Conservation (phyloP, 805 yeast genomes). For the Alloascoidea africana region DNA sequence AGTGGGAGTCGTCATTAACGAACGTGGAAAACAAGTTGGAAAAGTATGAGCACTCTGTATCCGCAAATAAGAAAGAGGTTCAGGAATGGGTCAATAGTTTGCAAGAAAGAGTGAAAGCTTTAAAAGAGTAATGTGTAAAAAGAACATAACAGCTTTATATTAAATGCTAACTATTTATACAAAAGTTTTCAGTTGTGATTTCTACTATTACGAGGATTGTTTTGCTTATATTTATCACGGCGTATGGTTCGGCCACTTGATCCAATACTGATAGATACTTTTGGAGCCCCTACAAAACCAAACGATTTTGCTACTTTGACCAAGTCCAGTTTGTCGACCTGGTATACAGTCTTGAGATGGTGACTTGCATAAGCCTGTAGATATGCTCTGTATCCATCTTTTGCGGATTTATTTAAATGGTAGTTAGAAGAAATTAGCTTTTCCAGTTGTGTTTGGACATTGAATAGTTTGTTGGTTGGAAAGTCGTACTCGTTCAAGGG, state of each 20-base stretch:
- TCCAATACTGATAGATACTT: conserved; percentile 91
- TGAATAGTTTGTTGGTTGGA: conserved; percentile 87
- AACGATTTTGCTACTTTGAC: conserved; percentile 91
- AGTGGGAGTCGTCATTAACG: neutral
- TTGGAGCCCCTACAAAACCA: conserved; percentile 79
- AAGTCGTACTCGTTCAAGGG: conserved; percentile 96
- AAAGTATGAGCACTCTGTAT: neutral
- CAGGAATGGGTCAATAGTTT: neutral
- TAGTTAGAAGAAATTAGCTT: conserved; percentile 84
- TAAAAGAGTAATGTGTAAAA: neutral
- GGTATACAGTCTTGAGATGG: conserved; percentile 90
- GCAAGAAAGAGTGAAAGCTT: neutral
- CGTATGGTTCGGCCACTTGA: conserved; percentile 58
- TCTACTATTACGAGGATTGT: conserved; percentile 7
- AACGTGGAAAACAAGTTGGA: neutral
- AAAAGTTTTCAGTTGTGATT: too few species aligned
- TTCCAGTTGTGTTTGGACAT: conserved; percentile 87
- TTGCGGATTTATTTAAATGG: conserved; percentile 80
- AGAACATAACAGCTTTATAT: neutral
- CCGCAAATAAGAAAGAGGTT: neutral
- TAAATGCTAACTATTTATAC: too few species aligned
- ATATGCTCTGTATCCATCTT: conserved; percentile 94
- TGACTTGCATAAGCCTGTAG: conserved; percentile 96
- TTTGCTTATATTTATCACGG: conserved; percentile 5
- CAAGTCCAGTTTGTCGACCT: conserved; percentile 86